phyloP scores from a whole-genome alignment of 2,329 filamentous ascomycete species.

The Pseudogymnoascus sp. region DNA sequence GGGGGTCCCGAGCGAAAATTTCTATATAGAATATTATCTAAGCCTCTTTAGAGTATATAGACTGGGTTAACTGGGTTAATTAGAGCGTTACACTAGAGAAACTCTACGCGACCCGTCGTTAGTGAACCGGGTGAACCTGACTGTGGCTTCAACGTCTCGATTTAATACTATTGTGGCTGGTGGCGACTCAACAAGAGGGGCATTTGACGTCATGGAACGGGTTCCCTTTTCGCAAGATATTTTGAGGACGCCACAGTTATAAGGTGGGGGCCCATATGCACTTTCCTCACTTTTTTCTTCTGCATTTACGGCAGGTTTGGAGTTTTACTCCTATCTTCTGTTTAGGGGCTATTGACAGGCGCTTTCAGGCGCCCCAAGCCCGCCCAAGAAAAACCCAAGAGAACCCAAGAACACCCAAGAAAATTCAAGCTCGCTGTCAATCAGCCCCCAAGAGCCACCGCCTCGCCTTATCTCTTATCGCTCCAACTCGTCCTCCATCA shows the following conservation, averaged over 20 bases:
- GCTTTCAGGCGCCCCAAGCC: background rate
- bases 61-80: background rate
- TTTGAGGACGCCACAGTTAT: background rate
- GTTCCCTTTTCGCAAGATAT: background rate
- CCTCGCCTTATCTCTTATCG: conserved; percentile 4
- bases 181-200: background rate
- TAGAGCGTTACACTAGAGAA: background rate
- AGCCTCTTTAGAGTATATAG: background rate
- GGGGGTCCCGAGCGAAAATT: background rate
- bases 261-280: background rate
- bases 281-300: background rate
- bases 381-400: background rate
- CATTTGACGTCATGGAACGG: background rate
- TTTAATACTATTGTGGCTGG: background rate
- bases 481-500: background rate
- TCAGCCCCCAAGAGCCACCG: background rate
- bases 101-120: background rate
- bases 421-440: background rate
- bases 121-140: background rate
- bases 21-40: background rate
- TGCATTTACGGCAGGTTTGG: background rate
- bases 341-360: background rate
- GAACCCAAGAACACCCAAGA: background rate
- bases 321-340: background rate
- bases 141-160: background rate